Conservation (phyloP, 257 asterid species). For the Pogostemon cablin region DNA sequence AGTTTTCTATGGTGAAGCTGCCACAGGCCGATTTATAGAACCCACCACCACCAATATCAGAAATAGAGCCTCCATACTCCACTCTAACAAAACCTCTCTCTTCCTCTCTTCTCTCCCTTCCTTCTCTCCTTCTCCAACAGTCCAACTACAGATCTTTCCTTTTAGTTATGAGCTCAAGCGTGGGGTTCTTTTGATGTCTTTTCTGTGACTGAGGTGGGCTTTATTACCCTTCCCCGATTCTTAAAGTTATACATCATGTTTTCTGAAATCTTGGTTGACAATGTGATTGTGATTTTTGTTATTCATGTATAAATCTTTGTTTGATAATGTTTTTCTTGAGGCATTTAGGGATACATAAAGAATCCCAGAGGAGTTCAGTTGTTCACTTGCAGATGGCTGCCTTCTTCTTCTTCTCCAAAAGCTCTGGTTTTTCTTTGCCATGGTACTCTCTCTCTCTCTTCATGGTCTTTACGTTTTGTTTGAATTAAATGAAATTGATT, state of each 20-base stretch:
- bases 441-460: constrained; percentile 58
- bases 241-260: too few relatives aligned
- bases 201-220: constrained; percentile 51
- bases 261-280: too few relatives aligned
- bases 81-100: background rate
- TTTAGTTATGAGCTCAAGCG: constrained; percentile 6
- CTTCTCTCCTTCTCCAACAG: background rate
- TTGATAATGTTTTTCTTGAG: background rate
- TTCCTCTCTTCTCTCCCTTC: background rate
- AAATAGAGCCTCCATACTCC: background rate
- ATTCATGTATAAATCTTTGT: too few relatives aligned
- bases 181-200: constrained; percentile 24
- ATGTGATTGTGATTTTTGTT: too few relatives aligned
- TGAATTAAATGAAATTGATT: constrained; percentile 40
- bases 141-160: constrained; percentile 5
- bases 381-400: constrained; percentile 93
- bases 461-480: background rate
- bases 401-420: constrained; percentile 70
- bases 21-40: too few relatives aligned
- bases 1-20: too few relatives aligned
- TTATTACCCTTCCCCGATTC: background rate
- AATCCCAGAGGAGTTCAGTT: constrained; percentile 79
- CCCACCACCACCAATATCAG: background rate
- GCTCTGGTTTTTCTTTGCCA: constrained; percentile 98
- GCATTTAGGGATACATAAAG: constrained; percentile 58